phyloP scores from a whole-genome alignment of 495 filamentous ascomycete species.

The Talaromyces nanjingensis region DNA sequence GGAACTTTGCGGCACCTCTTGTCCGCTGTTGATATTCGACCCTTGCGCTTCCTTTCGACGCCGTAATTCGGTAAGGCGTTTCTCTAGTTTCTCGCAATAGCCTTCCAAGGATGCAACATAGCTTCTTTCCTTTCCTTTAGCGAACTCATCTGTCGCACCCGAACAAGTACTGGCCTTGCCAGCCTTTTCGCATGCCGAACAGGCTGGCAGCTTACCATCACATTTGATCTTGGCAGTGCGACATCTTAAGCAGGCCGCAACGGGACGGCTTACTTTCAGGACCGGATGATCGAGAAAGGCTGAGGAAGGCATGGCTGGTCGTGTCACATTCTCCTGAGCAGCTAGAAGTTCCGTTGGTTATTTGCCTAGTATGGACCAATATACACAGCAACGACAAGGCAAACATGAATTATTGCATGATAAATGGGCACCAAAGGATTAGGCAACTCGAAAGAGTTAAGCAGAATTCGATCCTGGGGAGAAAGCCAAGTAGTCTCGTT shows the following conservation, averaged over 20 bases:
- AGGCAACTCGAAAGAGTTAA: background rate
- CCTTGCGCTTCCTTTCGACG: slow-evolving; percentile 53
- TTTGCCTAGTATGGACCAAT: background rate
- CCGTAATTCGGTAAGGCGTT: slow-evolving; percentile 50
- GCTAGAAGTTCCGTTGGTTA: background rate
- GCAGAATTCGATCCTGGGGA: background rate
- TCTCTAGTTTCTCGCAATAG: slow-evolving; percentile 78
- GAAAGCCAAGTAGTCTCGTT: background rate
- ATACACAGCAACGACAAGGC: background rate
- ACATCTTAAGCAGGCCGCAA: slow-evolving; percentile 89
- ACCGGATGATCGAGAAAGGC: slow-evolving; percentile 62
- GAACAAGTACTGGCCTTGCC: slow-evolving; percentile 77
- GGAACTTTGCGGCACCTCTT: slow-evolving; percentile 49
- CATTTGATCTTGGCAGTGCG: slow-evolving; percentile 91
- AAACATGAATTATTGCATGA: background rate
- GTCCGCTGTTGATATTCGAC: slow-evolving; percentile 42
- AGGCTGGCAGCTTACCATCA: slow-evolving; percentile 89
- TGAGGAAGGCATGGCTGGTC: slow-evolving; percentile 22
- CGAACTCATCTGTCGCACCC: slow-evolving; percentile 91
- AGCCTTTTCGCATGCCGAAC: slow-evolving; percentile 83
- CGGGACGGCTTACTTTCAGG: slow-evolving; percentile 82
- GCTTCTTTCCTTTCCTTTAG: slow-evolving; percentile 86
- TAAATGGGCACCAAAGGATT: background rate
- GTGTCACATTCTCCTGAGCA: slow-evolving; percentile 15
- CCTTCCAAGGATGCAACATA: slow-evolving; percentile 91